phyloP scores from a whole-genome alignment of 805 yeast genomes.

The Osmozyma mogii region DNA sequence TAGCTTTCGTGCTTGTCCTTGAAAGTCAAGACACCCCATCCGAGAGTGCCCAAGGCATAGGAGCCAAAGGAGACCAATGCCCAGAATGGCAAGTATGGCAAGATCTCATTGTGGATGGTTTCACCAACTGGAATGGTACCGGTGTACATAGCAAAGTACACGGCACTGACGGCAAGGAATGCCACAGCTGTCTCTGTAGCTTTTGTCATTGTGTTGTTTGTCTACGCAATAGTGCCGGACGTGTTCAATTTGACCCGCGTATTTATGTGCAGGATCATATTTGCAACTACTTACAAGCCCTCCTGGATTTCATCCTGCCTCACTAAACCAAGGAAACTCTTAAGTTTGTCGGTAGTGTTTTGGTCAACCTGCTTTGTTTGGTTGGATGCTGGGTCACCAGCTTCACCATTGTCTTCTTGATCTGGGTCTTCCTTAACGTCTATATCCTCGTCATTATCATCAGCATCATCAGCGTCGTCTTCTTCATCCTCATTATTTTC shows the following conservation, averaged over 20 bases:
- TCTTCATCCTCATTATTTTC: conserved; percentile 19
- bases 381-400: conserved; percentile 17
- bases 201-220: conserved; percentile 48
- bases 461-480: conserved; percentile 9
- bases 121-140: conserved; percentile 50
- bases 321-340: conserved; percentile 27
- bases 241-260: too few species aligned
- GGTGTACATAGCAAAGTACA: conserved; percentile 44
- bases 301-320: conserved; percentile 21
- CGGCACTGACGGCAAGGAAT: conserved; percentile 37
- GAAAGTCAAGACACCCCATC: conserved; percentile 61
- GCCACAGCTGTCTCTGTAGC: conserved; percentile 53
- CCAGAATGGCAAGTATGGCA: conserved; percentile 70
- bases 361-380: conserved; percentile 31
- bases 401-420: conserved; percentile 15
- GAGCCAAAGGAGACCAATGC: conserved; percentile 59
- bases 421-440: conserved; percentile 5
- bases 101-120: conserved; percentile 41
- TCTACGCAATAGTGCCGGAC: too few species aligned
- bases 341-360: conserved; percentile 23
- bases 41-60: conserved; percentile 59
- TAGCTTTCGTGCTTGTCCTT: conserved; percentile 66
- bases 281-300: too few species aligned
- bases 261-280: too few species aligned
- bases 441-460: conserved; percentile 4